These are phyloP conservation scores for Neotropicomus parvogracilis DNA, from an alignment of 1,284 basidiomycete species.

Conservation along the genomic window DNA sequence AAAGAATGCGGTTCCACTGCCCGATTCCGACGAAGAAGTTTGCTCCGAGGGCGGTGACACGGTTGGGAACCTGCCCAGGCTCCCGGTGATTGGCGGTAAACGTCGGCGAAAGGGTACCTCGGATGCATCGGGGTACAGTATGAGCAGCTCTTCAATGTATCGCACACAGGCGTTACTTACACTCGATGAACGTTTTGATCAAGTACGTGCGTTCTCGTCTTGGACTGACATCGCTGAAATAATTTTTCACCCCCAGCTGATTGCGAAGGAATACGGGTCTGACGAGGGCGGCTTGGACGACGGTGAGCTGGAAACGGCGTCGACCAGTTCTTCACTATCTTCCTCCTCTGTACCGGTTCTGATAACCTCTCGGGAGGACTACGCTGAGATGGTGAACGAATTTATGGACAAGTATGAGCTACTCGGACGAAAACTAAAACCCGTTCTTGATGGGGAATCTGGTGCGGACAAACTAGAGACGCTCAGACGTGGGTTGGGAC, in stretches of 20 bases:
- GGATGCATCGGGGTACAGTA: conserved; percentile 89
- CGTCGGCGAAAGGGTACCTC: conserved; percentile 72
- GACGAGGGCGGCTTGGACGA: conserved; percentile 45
- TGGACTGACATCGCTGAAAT: not conserved
- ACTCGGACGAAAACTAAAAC: conserved; percentile 84
- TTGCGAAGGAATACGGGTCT: conserved; percentile 75
- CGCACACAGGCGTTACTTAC: conserved; percentile 85
- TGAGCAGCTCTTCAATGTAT: conserved; percentile 97
- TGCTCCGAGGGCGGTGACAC: conserved; percentile 81
- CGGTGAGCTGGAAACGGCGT: conserved; percentile 39
- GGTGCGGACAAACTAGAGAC: conserved; percentile 77
- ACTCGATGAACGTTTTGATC: conserved; percentile 92
- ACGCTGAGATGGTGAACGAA: conserved; percentile 89
- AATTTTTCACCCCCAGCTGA: conserved; percentile 39
- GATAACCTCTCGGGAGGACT: conserved; percentile 81
- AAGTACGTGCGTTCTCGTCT: conserved; percentile 49
- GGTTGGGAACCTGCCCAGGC: conserved; percentile 63
- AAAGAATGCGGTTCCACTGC: conserved; percentile 34
- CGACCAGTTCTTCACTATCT: conserved; percentile 43
- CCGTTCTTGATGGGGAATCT: conserved; percentile 65
- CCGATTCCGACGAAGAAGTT: conserved; percentile 46
- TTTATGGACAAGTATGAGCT: conserved; percentile 93
- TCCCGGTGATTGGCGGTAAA: conserved; percentile 77
- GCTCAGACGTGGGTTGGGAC: conserved; percentile 74
- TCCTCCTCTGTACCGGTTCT: conserved; percentile 71